Base-by-base conservation (phyloP, 495 filamentous ascomycete species). In the Sordaria brevicollis region DNA sequence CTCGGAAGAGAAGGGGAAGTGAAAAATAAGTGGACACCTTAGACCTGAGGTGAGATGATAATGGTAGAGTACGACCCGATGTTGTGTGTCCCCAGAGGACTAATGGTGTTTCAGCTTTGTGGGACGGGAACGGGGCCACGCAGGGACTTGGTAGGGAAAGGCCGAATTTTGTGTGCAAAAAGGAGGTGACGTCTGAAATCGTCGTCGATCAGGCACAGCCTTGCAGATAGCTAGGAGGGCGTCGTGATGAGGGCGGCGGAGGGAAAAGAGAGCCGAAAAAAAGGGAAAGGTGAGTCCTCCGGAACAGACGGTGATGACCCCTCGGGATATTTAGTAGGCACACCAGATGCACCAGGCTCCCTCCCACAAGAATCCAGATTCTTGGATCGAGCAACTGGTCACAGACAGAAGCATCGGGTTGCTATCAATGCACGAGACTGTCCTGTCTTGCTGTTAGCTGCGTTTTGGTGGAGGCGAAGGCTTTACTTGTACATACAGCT, bases 101-200 rank as follows among this genome's bases (percentile, higher is more conserved):
- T 34, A 67, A 67, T 70, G 65, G 69, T 67, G 79, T 81, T 81
- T 81, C 78, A 80, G 76, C 62, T 73, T 67, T 73, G 76, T 76
- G 73, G 78, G 71, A 75, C 73, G 54, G 57, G 11, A 29, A 62
- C 49, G 49, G 49, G 13, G 49, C 25, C 25, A 15, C 49, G 73
- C 70, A 67, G 65, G 49, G 29, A 67, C 67, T 67, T 73, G 34
- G 36, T 65, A 65, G 66, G 67, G 33, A 67, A n/a, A n/a, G 31
- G 70, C 71, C 54, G 49, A 71, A 68, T 65, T 39, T 29, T 3
- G 43, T 5, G 39, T 17, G 6, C 38, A 35, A 34, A 68, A 68
- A 33, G 67, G 69, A 67, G 69, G 66, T 66, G 71, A 70, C 72
- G 76, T 78, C 78, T 76, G 71, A 76, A 75, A 73, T 62, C 13